These are phyloP conservation scores for Persicaria maculosa DNA, from an alignment of 148 eudicot species.

Conservation along the genomic window DNA sequence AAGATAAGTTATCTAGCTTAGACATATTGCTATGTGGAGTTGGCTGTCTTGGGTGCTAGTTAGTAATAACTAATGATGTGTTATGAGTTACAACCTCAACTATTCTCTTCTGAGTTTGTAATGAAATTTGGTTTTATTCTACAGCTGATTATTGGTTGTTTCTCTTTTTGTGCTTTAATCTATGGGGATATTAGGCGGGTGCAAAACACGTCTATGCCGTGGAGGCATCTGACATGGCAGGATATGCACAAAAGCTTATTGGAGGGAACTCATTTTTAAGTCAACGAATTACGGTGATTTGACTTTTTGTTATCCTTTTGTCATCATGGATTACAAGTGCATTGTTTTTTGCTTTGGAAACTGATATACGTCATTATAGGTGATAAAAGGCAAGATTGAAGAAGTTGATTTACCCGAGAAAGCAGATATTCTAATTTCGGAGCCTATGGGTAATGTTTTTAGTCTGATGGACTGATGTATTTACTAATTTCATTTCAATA, in stretches of 20 bases:
- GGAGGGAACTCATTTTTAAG: conserved; percentile 79
- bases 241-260: conserved; percentile 82
- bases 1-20: no score
- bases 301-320: neutral
- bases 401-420: conserved; percentile 93
- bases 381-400: conserved; percentile 93
- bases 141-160: neutral
- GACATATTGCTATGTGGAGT: no score
- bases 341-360: neutral
- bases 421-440: conserved; percentile 90
- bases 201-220: conserved; percentile 98
- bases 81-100: neutral
- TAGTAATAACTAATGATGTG: no score
- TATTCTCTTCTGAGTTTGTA: no score
- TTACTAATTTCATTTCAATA: neutral
- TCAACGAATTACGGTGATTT: conserved; percentile 70
- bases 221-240: conserved; percentile 99
- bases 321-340: neutral
- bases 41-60: no score
- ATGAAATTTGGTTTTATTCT: no score
- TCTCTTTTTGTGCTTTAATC: neutral
- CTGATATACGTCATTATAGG: conserved; percentile 31
- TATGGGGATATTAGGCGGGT: conserved; percentile 59
- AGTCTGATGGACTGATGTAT: neutral
- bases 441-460: conserved; percentile 81